Base-by-base conservation (phyloP, 305 asterid genomes). In the Rubia occidens region DNA sequence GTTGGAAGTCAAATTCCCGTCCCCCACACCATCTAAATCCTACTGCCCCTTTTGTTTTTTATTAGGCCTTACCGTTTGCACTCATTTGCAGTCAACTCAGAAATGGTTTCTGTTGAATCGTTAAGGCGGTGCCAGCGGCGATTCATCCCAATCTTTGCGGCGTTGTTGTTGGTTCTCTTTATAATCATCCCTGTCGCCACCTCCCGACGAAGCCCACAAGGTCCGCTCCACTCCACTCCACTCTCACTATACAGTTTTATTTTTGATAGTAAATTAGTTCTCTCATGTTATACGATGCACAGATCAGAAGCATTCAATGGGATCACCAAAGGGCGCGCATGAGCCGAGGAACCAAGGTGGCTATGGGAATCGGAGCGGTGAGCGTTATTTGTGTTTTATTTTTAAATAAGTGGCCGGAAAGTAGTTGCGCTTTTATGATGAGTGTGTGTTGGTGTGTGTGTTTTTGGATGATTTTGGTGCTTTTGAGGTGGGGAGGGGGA, bases 121-220 rank as follows among this genome's bases (percentile, higher is more conserved):
- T 68, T 70, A 39, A 49, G 75, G 71, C 71, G 78, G 77, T 55
- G 32, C 2, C 32, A 29, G 32, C 32, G 32, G 32, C 32, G 32
- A 29, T 29, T 70, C 35, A 53, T 70, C 29, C 72, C 79, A 37
- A 51, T 72, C 42, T 64, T 80, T 18, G 71, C 71, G 37, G 43
- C 66, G 63, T 20, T 74, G 47, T 53, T 84, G 53, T 61, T 84
- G 47, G 47, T 76, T 67, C 75, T 85, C 70, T 72, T 79, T 5
- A 68, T 85, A 76, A 58, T 78, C 70, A 78, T 73, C 70, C 39
- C 72, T 65, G 82, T 72, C 70, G 39, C 72, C 73, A 39, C 68
- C 55, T 6, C 69, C 70, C 62, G 29, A 18, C 75, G 15, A 21
- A 47, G 11, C 9, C 42, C 64, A 43, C 69, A 21, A 82, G 90